A percentile compares a stretch with the other conserved stretches of the same genome.
These are phyloP conservation scores for Beta corolliflora DNA, from an alignment of 179 eudicot genomes.

Conservation along the genomic window DNA sequence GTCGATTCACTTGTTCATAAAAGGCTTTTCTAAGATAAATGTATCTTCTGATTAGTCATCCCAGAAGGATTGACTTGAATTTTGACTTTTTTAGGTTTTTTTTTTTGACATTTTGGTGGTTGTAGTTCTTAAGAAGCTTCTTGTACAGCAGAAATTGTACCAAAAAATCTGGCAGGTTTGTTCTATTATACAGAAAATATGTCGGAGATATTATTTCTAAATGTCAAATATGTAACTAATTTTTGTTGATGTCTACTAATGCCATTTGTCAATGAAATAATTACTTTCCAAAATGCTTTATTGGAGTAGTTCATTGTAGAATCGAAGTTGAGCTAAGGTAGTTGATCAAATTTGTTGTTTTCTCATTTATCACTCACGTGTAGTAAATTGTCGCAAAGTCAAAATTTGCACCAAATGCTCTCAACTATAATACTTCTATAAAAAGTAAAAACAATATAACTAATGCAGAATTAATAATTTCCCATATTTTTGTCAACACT, in stretches of 20 bases:
- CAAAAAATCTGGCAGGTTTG: background rate
- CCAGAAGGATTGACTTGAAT: constrained; percentile 12
- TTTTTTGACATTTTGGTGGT: background rate
- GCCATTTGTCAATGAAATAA: background rate
- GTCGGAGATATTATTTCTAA: background rate
- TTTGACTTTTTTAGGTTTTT: constrained; percentile 21
- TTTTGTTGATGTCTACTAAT: background rate
- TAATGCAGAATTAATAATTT: no score
- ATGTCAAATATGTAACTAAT: background rate
- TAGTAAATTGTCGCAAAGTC: no score
- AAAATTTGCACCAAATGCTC: no score
- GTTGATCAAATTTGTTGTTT: background rate
- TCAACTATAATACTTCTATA: no score
- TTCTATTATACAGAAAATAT: background rate
- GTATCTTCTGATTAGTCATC: constrained; percentile 22
- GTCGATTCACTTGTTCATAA: constrained; percentile 29
- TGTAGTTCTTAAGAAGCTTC: constrained; percentile 3
- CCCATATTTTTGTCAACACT: no score
- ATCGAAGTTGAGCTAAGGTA: background rate
- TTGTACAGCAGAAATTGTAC: constrained; percentile 21
- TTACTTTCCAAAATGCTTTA: background rate
- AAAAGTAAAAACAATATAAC: no score
- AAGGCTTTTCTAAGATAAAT: background rate
- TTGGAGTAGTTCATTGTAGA: background rate
- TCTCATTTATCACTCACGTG: no score